phyloP scores from a whole-genome alignment of 257 asterid species.

The Plectranthus barbatus region DNA sequence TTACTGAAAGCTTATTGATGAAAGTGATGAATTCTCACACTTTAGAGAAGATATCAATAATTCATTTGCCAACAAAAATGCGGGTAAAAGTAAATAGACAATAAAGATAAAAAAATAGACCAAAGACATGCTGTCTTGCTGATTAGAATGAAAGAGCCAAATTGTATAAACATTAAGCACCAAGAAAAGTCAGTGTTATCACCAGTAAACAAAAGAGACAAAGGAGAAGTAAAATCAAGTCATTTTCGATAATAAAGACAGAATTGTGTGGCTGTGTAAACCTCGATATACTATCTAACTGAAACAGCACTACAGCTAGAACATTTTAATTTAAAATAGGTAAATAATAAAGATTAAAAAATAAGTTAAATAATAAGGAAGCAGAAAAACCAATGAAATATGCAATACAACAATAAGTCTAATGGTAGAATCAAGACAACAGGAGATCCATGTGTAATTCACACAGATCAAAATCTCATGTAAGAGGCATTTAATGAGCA shows the following conservation, averaged over 20 bases:
- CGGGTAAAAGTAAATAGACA: not conserved
- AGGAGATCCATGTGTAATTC: not conserved
- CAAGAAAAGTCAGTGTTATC: not conserved
- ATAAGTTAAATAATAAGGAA: not conserved
- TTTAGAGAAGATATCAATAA: not conserved
- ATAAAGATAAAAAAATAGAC: not conserved
- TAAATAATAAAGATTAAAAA: not conserved
- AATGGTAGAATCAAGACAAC: not conserved
- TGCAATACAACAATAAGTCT: not conserved
- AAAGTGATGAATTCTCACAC: not conserved
- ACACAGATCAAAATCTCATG: not conserved
- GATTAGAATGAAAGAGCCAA: not conserved
- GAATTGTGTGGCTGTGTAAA: not conserved
- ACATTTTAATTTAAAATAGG: too few relatives aligned
- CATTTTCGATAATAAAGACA: not conserved
- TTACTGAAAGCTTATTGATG: not conserved
- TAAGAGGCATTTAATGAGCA: not conserved
- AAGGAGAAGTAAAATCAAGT: not conserved
- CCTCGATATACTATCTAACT: not conserved
- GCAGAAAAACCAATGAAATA: not conserved
- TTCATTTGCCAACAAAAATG: not conserved
- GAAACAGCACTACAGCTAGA: not conserved
- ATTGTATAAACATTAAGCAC: not conserved
- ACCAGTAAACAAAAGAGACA: not conserved
- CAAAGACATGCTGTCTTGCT: not conserved